Evolutionary conservation across 2,329 filamentous ascomycete species (phyloP), one percentile per base, ranked within the genome.

Genomic region (Sporothrix phasma): DNA sequence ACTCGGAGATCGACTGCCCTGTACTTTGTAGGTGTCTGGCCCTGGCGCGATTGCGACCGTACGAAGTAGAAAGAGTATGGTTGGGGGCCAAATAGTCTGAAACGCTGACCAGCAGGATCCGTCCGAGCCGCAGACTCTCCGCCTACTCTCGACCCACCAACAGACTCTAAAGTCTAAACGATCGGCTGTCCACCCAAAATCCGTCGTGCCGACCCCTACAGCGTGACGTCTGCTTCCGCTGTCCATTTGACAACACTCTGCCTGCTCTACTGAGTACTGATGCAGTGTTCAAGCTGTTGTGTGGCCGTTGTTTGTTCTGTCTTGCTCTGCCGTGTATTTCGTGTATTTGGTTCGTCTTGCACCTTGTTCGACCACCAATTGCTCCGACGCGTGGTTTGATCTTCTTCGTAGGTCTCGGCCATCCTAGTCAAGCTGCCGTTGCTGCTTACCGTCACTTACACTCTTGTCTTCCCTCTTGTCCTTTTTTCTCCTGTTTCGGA

Each of bases 1-100:
- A 59, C 24, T 59, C 56, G 39, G 56, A 59, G 39, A 46, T 59
- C 56, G 39, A 26, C 47, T 54, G 17, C 37, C n/a, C 47, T 62
- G 51, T 22, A 24, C 31, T 13, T 37, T 62, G 51, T 22, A 24
- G 29, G 15, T 59, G 56, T 45, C 24, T 59, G 31, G 56, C 56
- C 24, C 37, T 59, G 56, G 56, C 17, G 54, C 43, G 26, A 58
- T 58, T 10, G 37, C 15, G 6, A 43, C 7, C 37, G 29, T 29
- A 29, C n/a, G n/a, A 5, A 26, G 8, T 4, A 13, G 13, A 22
- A 22, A n/a, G 31, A 58, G 53, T 26, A 1, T 10, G 15, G 29
- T 29, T 58, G 37, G 39, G 17, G 24, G 54, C 37, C 26, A 43
- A 43, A 29, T 3, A 4, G 53, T 13, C n/a, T 41, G 34, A 37